phyloP scores from a whole-genome alignment of 768 basidiomycete species.

The Lactarius vividus region DNA sequence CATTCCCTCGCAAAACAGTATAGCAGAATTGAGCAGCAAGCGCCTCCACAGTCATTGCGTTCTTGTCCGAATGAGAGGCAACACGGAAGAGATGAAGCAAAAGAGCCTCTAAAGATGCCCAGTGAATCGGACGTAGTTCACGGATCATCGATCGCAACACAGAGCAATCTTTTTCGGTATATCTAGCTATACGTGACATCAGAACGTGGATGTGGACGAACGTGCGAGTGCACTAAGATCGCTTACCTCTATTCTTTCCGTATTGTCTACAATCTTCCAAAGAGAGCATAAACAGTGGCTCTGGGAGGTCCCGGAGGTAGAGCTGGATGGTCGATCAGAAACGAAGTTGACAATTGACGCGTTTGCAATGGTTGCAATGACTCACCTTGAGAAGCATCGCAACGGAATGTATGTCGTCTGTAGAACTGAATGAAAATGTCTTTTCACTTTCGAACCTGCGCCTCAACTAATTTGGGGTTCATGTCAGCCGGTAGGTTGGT shows the following conservation, averaged over 20 bases:
- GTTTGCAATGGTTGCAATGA: background rate
- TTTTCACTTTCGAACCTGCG: background rate
- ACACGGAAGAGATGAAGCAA: background rate
- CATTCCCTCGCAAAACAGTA: background rate
- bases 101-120: background rate
- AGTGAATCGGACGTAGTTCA: background rate
- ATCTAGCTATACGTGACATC: too few species aligned
- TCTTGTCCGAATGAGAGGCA: background rate
- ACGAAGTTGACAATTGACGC: background rate
- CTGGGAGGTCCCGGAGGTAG: background rate
- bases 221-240: background rate
- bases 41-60: background rate
- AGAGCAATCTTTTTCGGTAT: background rate
- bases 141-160: background rate
- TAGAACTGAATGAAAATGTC: background rate
- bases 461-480: background rate
- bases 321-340: background rate
- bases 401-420: background rate
- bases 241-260: background rate
- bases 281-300: background rate
- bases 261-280: background rate
- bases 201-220: background rate
- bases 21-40: background rate
- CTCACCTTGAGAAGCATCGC: background rate
- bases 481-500: background rate